Conservation (phyloP, 345 rosid genomes). For the Euphorbia pulcherrima region DNA sequence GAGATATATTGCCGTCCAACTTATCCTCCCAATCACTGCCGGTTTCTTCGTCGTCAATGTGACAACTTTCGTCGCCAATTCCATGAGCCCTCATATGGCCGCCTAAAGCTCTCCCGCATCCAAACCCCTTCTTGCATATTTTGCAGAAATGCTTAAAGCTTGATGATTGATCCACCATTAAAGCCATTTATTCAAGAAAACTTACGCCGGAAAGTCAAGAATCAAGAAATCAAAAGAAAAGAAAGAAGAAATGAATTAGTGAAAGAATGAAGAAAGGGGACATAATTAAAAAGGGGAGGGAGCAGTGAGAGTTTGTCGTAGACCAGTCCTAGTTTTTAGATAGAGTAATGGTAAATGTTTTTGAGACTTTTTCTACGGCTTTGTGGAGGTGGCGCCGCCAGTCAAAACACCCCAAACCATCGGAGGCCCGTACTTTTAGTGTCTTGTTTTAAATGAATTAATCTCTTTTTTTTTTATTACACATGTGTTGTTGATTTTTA, state of each 20-base stretch:
- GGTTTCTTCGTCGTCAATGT: conserved; percentile 48
- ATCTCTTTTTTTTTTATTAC: no score
- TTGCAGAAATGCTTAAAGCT: conserved; percentile 56
- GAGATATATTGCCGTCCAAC: conserved; percentile 35
- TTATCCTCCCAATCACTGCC: conserved; percentile 55
- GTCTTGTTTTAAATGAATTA: no score
- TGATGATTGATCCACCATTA: conserved; percentile 47
- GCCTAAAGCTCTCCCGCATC: conserved; percentile 66
- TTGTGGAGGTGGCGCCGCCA: conserved; percentile 42
- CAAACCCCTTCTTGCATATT: conserved; percentile 70
- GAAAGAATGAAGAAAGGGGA: conserved; percentile 9
- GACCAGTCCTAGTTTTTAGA: conserved; percentile 55
- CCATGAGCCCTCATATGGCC: conserved; percentile 88
- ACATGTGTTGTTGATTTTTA: neutral
- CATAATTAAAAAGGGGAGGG: conserved; percentile 14
- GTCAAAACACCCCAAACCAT: conserved; percentile 28
- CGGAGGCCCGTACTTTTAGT: conserved; percentile 40
- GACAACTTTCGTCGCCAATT: conserved; percentile 50
- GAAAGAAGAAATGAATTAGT: neutral
- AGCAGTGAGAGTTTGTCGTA: conserved; percentile 42
- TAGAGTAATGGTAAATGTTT: conserved; percentile 32
- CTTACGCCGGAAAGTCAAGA: neutral
- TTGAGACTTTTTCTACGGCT: conserved; percentile 54
- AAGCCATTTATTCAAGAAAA: conserved; percentile 39
- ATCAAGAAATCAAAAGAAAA: neutral